Evolutionary conservation across 2,329 filamentous ascomycete genomes (phyloP), one percentile per base, ranked within the genome.

Genomic region (Lasiodiplodia gonubiensis): DNA sequence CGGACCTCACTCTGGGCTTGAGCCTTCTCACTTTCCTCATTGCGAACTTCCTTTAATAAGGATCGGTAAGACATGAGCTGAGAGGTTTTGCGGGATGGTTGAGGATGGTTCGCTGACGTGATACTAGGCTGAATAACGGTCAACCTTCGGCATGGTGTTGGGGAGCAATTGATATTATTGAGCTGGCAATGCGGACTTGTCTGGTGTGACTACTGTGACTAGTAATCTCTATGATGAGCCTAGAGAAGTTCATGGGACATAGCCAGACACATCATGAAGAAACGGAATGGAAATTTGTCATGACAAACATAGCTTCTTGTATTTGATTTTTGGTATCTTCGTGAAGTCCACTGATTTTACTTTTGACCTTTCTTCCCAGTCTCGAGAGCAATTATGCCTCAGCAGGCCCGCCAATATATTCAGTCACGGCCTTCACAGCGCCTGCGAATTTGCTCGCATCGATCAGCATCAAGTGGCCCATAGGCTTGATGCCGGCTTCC

Each of bases 381-480:
- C 3, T n/a, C 30, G 35, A 18, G 12, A n/a, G 25, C 25, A n/a
- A 18, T 23, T 51, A 63, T 16, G 59, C 59, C n/a, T 63, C 48
- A 23, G 64, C 65, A 11, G 65, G 55, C 1, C 66, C 66, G 8
- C 66, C 66, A 8, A 97, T 77, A 79, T 93, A 97, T 72, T 93
- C 88, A 72, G 85, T 84, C 69, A 97, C 86, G 64, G 88, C 91
- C 80, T 92, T 89, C 33, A 96, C 89, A 3, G 93, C 92, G 30
- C 80, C 86, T 71, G 88, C 86, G 74, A 97, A 94, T 80, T 90
- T 94, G 71, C 77, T 80, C 71, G 86, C 91, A 79, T 97, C 93
- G 72, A 98, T 91, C 77, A 98, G 80, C 74, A 97, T 92, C 86
- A 97, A 84, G 80, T 92, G 90, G 12, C 93, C 95, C 76, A 89